Conservation (phyloP, 2,329 filamentous ascomycete species). For the Aspergillus brasiliensis region DNA sequence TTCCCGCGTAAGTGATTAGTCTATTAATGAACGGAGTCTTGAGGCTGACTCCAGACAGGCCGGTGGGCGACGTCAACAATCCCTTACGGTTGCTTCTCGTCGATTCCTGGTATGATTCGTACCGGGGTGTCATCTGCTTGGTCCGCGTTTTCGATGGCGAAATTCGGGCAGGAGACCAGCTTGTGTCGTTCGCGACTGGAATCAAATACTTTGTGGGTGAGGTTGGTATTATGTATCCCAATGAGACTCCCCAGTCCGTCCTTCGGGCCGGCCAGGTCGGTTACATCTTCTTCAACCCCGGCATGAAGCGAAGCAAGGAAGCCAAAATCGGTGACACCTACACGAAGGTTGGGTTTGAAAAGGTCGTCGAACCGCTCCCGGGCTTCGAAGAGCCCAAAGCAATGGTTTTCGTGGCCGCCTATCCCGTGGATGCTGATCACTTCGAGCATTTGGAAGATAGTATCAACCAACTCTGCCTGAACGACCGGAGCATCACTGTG, state of each 20-base stretch:
- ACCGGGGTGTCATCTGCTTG: slow-evolving; percentile 87
- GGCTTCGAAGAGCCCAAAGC: slow-evolving; percentile 97
- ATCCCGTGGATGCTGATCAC: slow-evolving; percentile 87
- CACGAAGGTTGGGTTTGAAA: slow-evolving; percentile 77
- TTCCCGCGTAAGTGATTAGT: slow-evolving; percentile 65
- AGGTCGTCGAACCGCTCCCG: slow-evolving; percentile 74
- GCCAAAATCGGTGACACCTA: slow-evolving; percentile 96
- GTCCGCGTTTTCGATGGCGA: slow-evolving; percentile 89
- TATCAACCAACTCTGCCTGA: slow-evolving; percentile 89
- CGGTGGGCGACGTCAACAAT: slow-evolving; percentile 70
- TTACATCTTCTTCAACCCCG: slow-evolving; percentile 95
- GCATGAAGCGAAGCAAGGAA: slow-evolving; percentile 96
- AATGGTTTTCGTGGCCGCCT: slow-evolving; percentile 98
- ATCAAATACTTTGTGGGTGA: slow-evolving; percentile 92
- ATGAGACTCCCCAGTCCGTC: slow-evolving; percentile 76
- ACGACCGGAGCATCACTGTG: slow-evolving; percentile 91
- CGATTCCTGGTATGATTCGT: slow-evolving; percentile 98
- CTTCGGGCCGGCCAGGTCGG: slow-evolving; percentile 92
- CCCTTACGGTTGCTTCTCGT: slow-evolving; percentile 85
- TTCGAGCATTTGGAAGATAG: slow-evolving; percentile 88
- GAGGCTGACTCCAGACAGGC: slow-evolving; percentile 45
- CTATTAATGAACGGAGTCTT: background rate
- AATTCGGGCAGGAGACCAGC: slow-evolving; percentile 76
- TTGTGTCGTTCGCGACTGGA: slow-evolving; percentile 86
- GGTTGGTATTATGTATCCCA: slow-evolving; percentile 93